These are phyloP conservation scores for Metrosideros polymorpha DNA, from an alignment of 441 rosid species.

Conservation along the genomic window DNA sequence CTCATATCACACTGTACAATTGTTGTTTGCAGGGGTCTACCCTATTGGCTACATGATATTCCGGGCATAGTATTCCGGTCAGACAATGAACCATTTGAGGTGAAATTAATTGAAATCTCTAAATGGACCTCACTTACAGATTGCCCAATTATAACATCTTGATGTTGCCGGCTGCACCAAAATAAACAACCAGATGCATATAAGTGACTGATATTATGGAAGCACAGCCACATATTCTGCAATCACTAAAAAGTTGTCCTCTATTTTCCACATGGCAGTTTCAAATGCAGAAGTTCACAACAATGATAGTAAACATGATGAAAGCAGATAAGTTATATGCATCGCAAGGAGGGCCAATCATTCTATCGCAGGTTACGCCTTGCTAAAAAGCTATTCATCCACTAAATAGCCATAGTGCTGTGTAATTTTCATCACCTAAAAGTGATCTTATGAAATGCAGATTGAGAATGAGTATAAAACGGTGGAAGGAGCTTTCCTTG, in stretches of 20 bases:
- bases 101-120: background rate
- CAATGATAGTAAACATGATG: slow-evolving; percentile 59
- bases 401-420: background rate
- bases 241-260: background rate
- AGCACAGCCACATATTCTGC: background rate
- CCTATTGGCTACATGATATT: slow-evolving; percentile 37
- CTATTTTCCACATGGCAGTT: slow-evolving; percentile 23
- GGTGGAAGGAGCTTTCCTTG: slow-evolving; percentile 37
- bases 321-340: slow-evolving; percentile 53
- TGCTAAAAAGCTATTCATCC: background rate
- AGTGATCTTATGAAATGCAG: slow-evolving; percentile 19
- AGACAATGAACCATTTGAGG: slow-evolving; percentile 33
- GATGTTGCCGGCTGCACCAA: background rate
- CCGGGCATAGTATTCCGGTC: slow-evolving; percentile 29
- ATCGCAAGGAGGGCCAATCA: slow-evolving; percentile 89
- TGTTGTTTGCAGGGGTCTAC: slow-evolving; percentile 22
- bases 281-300: slow-evolving; percentile 53
- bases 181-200: background rate
- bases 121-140: background rate
- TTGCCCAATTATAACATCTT: background rate
- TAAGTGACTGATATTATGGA: background rate
- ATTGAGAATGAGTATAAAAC: slow-evolving; percentile 81
- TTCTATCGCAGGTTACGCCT: slow-evolving; percentile 59
- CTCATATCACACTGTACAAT: background rate
- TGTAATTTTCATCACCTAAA: background rate